A percentile compares a stretch with the other conserved stretches of the same genome.
phyloP scores from a whole-genome alignment of 352 stramenopile species.

The Globisporangium okanoganense region DNA sequence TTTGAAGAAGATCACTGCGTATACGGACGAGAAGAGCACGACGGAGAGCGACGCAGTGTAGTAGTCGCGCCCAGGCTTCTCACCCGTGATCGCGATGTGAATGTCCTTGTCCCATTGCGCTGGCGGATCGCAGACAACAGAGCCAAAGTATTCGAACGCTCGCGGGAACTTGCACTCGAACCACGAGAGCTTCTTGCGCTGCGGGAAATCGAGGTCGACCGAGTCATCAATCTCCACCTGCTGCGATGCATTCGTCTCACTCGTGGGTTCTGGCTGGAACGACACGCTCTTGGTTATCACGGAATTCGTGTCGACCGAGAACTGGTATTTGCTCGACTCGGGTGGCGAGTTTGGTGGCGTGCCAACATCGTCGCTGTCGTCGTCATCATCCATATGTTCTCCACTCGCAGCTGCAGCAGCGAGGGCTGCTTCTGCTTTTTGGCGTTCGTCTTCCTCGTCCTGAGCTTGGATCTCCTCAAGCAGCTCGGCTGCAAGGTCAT shows the following conservation, averaged over 20 bases:
- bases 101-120: conserved; percentile 86
- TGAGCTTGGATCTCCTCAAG: conserved; percentile 45
- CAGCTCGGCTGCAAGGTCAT: conserved; percentile 43
- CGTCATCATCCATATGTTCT: background rate
- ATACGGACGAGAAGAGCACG: conserved; percentile 61
- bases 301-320: conserved; percentile 7
- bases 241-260: conserved; percentile 38
- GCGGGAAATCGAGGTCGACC: conserved; percentile 29
- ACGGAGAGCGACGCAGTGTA: conserved; percentile 65
- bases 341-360: conserved; percentile 16
- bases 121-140: conserved; percentile 59
- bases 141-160: conserved; percentile 54
- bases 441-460: conserved; percentile 34
- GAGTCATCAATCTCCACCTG: conserved; percentile 67
- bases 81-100: conserved; percentile 67
- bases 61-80: conserved; percentile 77
- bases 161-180: conserved; percentile 46
- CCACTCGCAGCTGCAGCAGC: conserved; percentile 12
- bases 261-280: conserved; percentile 7
- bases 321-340: conserved; percentile 7
- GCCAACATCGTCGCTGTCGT: conserved; percentile 11
- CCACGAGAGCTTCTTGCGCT: conserved; percentile 51
- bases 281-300: conserved; percentile 15
- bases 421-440: conserved; percentile 14
- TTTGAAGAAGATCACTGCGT: conserved; percentile 77